Evolutionary conservation across 2,329 filamentous ascomycete species (phyloP).

Genomic region (Keithomyces neogunnii): DNA sequence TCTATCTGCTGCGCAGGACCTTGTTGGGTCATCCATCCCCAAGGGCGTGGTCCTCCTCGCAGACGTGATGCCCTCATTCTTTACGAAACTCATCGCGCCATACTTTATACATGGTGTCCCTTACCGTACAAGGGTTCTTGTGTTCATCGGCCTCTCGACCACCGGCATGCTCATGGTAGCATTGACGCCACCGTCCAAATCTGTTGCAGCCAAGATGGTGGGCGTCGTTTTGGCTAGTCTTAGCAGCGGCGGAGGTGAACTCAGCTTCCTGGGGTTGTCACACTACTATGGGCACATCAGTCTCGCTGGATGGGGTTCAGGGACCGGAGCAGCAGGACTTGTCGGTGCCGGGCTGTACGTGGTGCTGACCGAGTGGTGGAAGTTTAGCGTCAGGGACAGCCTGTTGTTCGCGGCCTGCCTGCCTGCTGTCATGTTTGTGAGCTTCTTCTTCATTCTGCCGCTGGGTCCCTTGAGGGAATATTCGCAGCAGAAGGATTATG

Average conservation of each 20-base stretch:
- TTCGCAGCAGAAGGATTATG: conserved; percentile 40
- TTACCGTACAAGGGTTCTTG: conserved; percentile 64
- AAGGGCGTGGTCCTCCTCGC: conserved; percentile 90
- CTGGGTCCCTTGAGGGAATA: conserved; percentile 50
- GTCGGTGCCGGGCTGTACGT: conserved; percentile 85
- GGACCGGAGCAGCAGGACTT: conserved; percentile 82
- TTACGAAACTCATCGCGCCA: conserved; percentile 79
- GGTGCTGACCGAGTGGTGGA: conserved; percentile 70
- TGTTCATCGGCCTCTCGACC: conserved; percentile 69
- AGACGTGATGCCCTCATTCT: conserved; percentile 83
- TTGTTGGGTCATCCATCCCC: conserved; percentile 82
- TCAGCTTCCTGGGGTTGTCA: conserved; percentile 84
- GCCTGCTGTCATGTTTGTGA: conserved; percentile 72
- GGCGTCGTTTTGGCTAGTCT: conserved; percentile 82
- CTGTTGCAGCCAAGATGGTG: conserved; percentile 66
- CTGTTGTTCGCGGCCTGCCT: conserved; percentile 71
- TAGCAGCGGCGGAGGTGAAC: conserved; percentile 77
- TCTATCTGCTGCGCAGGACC: conserved; percentile 87
- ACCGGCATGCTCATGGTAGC: conserved; percentile 85
- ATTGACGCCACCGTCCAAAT: conserved; percentile 57
- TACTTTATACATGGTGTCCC: conserved; percentile 90
- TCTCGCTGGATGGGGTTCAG: conserved; percentile 84
- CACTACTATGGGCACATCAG: conserved; percentile 88
- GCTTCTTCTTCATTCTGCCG: conserved; percentile 79
- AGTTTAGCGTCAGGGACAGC: conserved; percentile 64